These are phyloP conservation scores for Wallacemonas sp. DNA, from an alignment of 208 protist species.

Conservation along the genomic window DNA sequence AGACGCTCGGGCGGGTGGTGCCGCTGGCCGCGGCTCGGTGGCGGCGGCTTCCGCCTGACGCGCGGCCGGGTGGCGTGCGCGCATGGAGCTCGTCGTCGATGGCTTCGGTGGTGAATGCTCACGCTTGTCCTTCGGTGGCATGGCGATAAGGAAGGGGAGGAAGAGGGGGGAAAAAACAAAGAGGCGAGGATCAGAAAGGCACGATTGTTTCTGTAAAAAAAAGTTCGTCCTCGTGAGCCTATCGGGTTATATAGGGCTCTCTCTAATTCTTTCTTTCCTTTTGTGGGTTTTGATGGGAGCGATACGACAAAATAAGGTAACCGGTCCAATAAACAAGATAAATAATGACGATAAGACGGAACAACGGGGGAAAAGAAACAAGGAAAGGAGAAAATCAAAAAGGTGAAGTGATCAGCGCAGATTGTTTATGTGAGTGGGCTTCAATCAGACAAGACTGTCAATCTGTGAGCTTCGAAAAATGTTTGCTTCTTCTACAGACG, in stretches of 20 bases:
- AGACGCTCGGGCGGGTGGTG: background rate
- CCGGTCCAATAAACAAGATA: no score
- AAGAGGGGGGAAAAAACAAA: slow-evolving; percentile 4
- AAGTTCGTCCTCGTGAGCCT: no score
- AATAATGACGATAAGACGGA: background rate
- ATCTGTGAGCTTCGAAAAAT: no score
- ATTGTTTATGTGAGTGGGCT: no score
- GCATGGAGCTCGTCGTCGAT: background rate
- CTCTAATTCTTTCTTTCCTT: background rate
- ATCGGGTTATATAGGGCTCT: background rate
- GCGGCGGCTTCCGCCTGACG: background rate
- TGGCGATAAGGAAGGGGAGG: slow-evolving; percentile 8
- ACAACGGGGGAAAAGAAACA: background rate
- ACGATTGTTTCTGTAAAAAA: no score
- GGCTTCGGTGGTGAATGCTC: slow-evolving; percentile 2
- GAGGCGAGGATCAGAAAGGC: background rate
- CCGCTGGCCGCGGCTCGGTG: background rate
- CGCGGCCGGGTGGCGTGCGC: background rate
- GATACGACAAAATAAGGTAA: slow-evolving; percentile 10
- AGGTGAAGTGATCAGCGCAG: background rate
- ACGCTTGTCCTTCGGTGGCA: slow-evolving; percentile 7
- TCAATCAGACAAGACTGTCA: no score
- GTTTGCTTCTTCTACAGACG: no score
- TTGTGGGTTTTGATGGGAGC: background rate
- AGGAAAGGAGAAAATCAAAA: background rate